These are phyloP conservation scores for Clitopilus passeckerianus DNA, from an alignment of 768 basidiomycete genomes.

Conservation along the genomic window DNA sequence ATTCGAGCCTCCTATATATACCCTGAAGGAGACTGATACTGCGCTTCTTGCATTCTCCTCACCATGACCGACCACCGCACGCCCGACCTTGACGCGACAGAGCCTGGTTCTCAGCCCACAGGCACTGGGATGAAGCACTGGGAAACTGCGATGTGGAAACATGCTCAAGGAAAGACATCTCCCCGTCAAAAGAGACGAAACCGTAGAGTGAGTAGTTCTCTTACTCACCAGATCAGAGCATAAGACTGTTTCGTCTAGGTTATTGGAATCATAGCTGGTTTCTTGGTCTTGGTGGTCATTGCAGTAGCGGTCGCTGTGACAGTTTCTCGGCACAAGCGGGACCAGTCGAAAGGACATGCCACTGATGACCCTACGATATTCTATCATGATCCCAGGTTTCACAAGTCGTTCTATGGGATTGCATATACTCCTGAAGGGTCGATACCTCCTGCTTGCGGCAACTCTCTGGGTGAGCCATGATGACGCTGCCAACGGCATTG, in stretches of 20 bases:
- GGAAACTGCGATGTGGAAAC: conserved; percentile 12
- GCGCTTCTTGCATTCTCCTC: neutral
- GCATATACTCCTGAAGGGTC: conserved; percentile 82
- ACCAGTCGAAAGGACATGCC: conserved; percentile 12
- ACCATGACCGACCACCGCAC: neutral
- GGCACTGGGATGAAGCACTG: conserved; percentile 4
- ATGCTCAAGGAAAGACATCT: conserved; percentile 23
- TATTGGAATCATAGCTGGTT: conserved; percentile 38
- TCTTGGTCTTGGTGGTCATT: conserved; percentile 39
- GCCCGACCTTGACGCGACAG: neutral
- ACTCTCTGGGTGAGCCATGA: conserved; percentile 30
- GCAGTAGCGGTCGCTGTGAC: conserved; percentile 60
- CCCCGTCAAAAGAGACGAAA: conserved; percentile 37
- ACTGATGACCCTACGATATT: conserved; percentile 69
- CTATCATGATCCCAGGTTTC: conserved; percentile 56
- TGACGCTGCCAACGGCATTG: neutral
- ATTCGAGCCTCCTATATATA: neutral
- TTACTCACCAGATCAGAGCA: neutral
- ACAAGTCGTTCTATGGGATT: conserved; percentile 77
- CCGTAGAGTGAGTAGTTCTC: conserved; percentile 43
- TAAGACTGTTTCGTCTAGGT: conserved; percentile 32
- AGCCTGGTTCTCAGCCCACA: neutral
- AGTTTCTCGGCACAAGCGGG: conserved; percentile 49
- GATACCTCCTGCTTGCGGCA: conserved; percentile 64
- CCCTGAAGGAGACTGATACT: neutral